Evolutionary conservation across 202 grass and related monocot species (phyloP).

Genomic region (Zizania palustris): DNA sequence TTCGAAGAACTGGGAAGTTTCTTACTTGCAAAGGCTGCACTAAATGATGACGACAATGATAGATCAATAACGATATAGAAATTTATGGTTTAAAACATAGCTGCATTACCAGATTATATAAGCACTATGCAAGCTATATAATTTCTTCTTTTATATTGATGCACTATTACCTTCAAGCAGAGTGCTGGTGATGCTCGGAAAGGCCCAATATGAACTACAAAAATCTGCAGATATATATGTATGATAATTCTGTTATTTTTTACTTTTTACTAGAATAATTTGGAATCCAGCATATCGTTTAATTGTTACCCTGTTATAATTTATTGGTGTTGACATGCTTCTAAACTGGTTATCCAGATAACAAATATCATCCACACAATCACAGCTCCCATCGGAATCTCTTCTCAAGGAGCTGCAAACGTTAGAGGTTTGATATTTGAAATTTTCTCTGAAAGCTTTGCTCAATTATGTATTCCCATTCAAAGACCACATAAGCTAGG

Average conservation of each 20-base stretch:
- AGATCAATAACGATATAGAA: background rate
- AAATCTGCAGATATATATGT: conserved; percentile 78
- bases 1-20: conserved; percentile 85
- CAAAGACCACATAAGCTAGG: conserved; percentile 3
- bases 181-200: conserved; percentile 82
- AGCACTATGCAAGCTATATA: background rate
- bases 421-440: conserved; percentile 67
- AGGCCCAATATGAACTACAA: conserved; percentile 71
- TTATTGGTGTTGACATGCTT: conserved; percentile 40
- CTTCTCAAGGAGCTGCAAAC: conserved; percentile 97
- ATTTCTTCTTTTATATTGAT: conserved; percentile 18
- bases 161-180: conserved; percentile 53
- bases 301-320: background rate
- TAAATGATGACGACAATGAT: conserved; percentile 79
- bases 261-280: background rate
- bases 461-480: conserved; percentile 17
- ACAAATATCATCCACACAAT: conserved; percentile 83
- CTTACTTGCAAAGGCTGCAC: conserved; percentile 77
- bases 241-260: conserved; percentile 40
- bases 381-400: conserved; percentile 76
- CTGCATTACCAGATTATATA: background rate
- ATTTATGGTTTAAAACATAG: background rate
- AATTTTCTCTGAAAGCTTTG: conserved; percentile 20
- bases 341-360: conserved; percentile 54
- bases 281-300: background rate